These are phyloP conservation scores for Penicillium sp. DNA, from an alignment of 2,329 filamentous ascomycete species.

Conservation along the genomic window DNA sequence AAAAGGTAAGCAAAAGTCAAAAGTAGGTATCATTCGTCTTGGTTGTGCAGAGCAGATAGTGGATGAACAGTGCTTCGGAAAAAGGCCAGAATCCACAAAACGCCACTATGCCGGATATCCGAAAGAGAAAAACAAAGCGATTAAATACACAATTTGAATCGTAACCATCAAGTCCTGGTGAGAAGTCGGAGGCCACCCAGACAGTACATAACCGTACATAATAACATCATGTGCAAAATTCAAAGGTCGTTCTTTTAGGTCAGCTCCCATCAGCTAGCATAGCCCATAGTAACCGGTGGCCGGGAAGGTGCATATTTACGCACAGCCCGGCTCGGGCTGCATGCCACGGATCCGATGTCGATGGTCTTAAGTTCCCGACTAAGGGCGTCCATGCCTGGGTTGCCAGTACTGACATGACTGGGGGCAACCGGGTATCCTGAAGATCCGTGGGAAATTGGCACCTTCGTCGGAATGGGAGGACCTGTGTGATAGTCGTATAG, in stretches of 20 bases:
- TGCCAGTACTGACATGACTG: constrained; percentile 31
- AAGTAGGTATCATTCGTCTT: constrained; percentile 14
- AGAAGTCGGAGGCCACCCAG: constrained; percentile 13
- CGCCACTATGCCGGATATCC: constrained; percentile 16
- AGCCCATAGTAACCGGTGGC: constrained; percentile 33
- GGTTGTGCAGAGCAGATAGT: constrained; percentile 16
- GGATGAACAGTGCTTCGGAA: constrained; percentile 2
- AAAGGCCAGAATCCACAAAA: constrained; percentile 9
- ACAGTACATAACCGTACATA: constrained; percentile 24
- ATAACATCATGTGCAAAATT: constrained; percentile 19
- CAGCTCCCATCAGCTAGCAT: constrained; percentile 27
- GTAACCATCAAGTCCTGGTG: constrained; percentile 9
- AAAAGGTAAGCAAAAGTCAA: neutral
- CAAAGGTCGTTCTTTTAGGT: constrained; percentile 8
- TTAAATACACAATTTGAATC: constrained; percentile 17
- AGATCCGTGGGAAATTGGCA: constrained; percentile 41
- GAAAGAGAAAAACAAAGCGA: constrained; percentile 6
- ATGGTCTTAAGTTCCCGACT: constrained; percentile 61
- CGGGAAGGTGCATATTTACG: constrained; percentile 40
- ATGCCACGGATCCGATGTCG: constrained; percentile 49
- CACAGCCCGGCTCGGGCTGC: constrained; percentile 35
- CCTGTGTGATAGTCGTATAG: constrained; percentile 39
- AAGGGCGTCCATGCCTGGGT: constrained; percentile 51
- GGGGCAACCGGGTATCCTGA: constrained; percentile 36
- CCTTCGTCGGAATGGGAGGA: constrained; percentile 49